Evolutionary conservation across 2,329 filamentous ascomycete genomes (phyloP).

Genomic region (Ascochyta rabiei): DNA sequence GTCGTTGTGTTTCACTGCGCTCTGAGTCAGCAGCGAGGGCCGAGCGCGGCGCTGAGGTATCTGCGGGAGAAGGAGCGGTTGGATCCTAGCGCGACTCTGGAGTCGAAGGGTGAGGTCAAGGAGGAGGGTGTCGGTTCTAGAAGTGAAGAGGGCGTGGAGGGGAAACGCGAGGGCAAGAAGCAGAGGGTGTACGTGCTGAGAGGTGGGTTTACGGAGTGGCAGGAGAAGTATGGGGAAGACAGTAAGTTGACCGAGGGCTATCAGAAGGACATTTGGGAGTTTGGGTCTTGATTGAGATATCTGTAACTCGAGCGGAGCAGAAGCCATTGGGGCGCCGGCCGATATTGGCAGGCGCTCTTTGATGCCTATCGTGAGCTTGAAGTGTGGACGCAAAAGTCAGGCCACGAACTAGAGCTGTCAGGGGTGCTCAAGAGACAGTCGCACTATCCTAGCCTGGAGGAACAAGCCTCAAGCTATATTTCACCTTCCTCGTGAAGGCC

Average conservation of each 20-base stretch:
- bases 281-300: background rate
- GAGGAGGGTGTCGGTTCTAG: constrained; percentile 24
- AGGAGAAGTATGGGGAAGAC: constrained; percentile 80
- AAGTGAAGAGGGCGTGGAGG: constrained; percentile 18
- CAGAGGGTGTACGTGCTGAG: constrained; percentile 85
- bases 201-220: constrained; percentile 86
- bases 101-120: constrained; percentile 24
- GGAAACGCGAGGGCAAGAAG: constrained; percentile 28
- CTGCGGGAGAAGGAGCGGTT: constrained; percentile 69
- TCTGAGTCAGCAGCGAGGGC: constrained; percentile 87
- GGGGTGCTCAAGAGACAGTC: no score
- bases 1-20: constrained; percentile 94
- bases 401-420: no score
- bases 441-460: no score
- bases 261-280: constrained; percentile 81
- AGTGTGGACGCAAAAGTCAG: no score
- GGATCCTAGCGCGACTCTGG: constrained; percentile 31
- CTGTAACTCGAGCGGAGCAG: no score
- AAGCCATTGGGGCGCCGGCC: no score
- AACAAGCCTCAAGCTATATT: no score
- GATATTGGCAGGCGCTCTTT: no score
- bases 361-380: no score
- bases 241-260: constrained; percentile 82
- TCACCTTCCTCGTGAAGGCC: no score
- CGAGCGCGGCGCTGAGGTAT: constrained; percentile 81